Evolutionary conservation across 1,284 basidiomycete species (phyloP).

Genomic region (Apiotrichum gamsii): DNA sequence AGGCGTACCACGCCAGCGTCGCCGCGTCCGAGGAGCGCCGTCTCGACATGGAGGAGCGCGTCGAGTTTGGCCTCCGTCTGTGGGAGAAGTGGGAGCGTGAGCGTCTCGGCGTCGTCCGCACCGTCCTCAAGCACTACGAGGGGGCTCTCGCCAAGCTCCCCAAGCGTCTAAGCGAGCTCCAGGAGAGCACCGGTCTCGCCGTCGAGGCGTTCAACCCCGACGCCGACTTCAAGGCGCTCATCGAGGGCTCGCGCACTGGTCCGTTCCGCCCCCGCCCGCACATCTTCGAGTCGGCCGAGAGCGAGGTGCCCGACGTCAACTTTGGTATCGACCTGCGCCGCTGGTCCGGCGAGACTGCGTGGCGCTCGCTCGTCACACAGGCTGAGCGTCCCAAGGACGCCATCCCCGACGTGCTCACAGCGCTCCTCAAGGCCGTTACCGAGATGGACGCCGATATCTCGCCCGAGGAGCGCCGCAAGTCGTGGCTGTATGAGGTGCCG

Average conservation of each 20-base stretch:
- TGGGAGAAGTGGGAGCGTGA: constrained; percentile 81
- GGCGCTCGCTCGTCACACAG: constrained; percentile 38
- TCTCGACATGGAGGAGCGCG: constrained; percentile 70
- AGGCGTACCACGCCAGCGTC: constrained; percentile 65
- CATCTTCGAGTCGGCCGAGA: constrained; percentile 72
- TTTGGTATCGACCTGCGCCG: constrained; percentile 82
- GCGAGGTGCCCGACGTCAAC: constrained; percentile 72
- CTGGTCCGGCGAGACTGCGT: constrained; percentile 66
- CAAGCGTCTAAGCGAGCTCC: constrained; percentile 57
- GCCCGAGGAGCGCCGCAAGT: constrained; percentile 75
- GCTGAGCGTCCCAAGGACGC: constrained; percentile 51
- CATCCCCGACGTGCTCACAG: constrained; percentile 69
- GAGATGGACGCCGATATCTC: constrained; percentile 61
- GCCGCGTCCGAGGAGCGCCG: constrained; percentile 63
- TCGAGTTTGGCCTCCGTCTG: constrained; percentile 71
- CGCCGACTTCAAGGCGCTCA: constrained; percentile 59
- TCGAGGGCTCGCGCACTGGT: constrained; percentile 82
- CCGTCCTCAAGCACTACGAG: constrained; percentile 76
- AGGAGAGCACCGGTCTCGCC: constrained; percentile 64
- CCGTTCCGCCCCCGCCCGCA: constrained; percentile 76
- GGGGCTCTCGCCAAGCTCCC: constrained; percentile 65
- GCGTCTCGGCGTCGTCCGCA: constrained; percentile 71
- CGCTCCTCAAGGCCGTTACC: constrained; percentile 60
- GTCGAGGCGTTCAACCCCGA: constrained; percentile 79
- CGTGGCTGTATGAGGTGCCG: constrained; percentile 87